Evolutionary conservation across 2,329 filamentous ascomycete species (phyloP).

Genomic region (Cladosporium sp.): DNA sequence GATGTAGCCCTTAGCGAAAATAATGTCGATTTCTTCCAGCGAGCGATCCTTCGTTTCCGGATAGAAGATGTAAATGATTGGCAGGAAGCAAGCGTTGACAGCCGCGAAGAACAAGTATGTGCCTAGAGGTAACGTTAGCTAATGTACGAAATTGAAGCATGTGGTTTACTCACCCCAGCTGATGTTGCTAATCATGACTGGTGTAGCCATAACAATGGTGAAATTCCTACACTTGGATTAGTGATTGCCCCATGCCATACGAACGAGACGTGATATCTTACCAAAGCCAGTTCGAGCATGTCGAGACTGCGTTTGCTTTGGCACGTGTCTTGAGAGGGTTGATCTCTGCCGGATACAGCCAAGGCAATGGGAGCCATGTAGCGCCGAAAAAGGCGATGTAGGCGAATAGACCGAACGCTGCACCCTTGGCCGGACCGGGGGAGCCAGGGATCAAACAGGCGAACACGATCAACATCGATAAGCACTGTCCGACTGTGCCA

Average conservation of each 20-base stretch:
- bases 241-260: not conserved
- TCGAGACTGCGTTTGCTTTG: slow-evolving; percentile 8
- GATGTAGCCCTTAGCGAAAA: slow-evolving; percentile 20
- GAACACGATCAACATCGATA: slow-evolving; percentile 49
- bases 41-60: slow-evolving; percentile 14
- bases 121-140: slow-evolving; percentile 6
- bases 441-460: slow-evolving; percentile 24
- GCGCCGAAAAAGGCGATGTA: slow-evolving; percentile 27
- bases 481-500: slow-evolving; percentile 45
- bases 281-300: slow-evolving; percentile 20
- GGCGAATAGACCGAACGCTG: slow-evolving; percentile 28
- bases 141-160: no score
- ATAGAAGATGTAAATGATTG: slow-evolving; percentile 14
- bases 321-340: slow-evolving; percentile 32
- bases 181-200: slow-evolving; percentile 9
- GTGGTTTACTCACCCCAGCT: slow-evolving; percentile 37
- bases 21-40: slow-evolving; percentile 16
- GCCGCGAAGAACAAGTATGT: slow-evolving; percentile 9
- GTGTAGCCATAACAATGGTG: slow-evolving; percentile 14
- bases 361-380: slow-evolving; percentile 22
- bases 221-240: slow-evolving; percentile 4
- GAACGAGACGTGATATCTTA: not conserved
- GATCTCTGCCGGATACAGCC: slow-evolving; percentile 27
- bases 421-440: slow-evolving; percentile 9
- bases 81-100: slow-evolving; percentile 11